Base-by-base conservation (phyloP, 257 asterid species). In the Capsicum rhomboideum region DNA sequence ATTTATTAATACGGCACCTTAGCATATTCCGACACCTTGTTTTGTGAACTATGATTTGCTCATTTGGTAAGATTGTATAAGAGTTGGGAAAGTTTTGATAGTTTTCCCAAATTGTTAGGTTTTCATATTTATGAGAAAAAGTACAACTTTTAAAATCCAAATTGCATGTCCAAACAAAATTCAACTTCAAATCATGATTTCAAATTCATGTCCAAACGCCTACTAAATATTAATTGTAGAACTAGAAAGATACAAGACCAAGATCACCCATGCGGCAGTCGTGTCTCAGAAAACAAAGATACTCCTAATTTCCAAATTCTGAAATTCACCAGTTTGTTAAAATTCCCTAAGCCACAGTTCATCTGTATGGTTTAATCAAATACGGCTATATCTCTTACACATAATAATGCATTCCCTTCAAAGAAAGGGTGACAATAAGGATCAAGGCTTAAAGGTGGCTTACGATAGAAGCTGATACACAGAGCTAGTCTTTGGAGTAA, bases 401-500 rank as follows among this genome's bases (percentile, higher is more conserved):
- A 77, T 50, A 50, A 77, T 23, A 46, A 74, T 46, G 80, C 42
- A 28, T 77, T 50, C 17, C 10, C 82, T 77, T 26, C 82, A 77
- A 77, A 49, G 63, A 50, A 71, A 26, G 82, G 63, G 63, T 46
- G 50, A 77, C 82, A 77, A 77, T 16, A 16, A 77, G 82, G 63
- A 77, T 49, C 81, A 77, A 77, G 63, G 61, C 63, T 49, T 77
- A 77, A 86, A 81, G 86, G 83, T 86, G 85, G 89, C 97, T 91
- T 90, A 96, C 99, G 99, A 96, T 90, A 96, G 91, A 85, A 96
- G 99, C 85, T 94, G 96, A 84, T 88, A 96, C 81, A 86, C 78
- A 80, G 93, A 80, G 84, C 71, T 85, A 29, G 97, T 94, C 90
- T 94, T 89, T 87, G 98, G 98, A 89, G 91, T 93, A 87, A 96